Base-by-base conservation (phyloP, 306 rosid species). In the Gastrolobium villosum region DNA sequence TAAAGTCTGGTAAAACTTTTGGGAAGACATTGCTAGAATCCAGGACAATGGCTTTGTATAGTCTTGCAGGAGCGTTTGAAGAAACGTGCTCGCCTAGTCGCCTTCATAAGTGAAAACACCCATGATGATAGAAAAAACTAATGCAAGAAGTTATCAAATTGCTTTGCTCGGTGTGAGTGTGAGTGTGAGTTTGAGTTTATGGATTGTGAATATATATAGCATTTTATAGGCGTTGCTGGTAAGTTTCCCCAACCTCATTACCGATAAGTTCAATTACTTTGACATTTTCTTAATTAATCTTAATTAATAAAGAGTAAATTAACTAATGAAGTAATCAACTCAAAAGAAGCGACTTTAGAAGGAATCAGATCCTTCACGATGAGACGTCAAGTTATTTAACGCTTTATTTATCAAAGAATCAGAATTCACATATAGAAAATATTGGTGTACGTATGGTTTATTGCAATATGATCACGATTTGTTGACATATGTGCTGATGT, bases 11-110 rank as follows among this genome's bases (percentile, higher is more conserved):
- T 1, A 52, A 46, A 62, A 73, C 57, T 75, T 86, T 86, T 2
- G 90, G 84, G 11, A 70, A 30, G 32, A 84, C 79, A 28, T 53
- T 74, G 80, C 36, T 56, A 39, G 26, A 72, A 9, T 85, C 86
- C 2, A 69, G 60, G 6, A 73, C 77, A 2, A 82, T 61, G 46
- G 89, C 90, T 62, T 85, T 85, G 81, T 76, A 89, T 32, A 87
- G 57, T 46, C 39, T 81, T 3, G 81, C 49, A 3, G 93, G 83
- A 46, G 88, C 50, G 15, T 85, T 46, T 9, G 45, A 4, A 0
- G 84, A 64, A 50, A 44, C 49, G 28, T 4, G 35, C 70, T 85
- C 87, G 0, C 40, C 3, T 4, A 30, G 66, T 85, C 87, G 0
- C 40, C 3, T 36, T 84, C 85, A 2, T 72, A 74, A 1, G 80